Base-by-base conservation (phyloP, 139 green algal species). In the Micromonas commoda region DNA sequence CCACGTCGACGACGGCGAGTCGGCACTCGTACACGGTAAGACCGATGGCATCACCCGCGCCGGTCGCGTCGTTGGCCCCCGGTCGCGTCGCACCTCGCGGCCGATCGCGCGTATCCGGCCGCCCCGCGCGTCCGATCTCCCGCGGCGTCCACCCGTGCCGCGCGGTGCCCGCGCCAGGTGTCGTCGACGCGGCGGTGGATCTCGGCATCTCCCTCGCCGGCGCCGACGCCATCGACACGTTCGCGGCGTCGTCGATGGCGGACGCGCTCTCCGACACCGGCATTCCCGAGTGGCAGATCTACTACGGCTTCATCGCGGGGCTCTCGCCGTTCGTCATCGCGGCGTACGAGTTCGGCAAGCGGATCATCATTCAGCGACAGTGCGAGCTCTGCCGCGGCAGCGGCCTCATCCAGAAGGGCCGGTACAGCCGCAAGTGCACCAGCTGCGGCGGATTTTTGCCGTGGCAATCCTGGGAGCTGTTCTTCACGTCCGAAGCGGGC, bases 321-420 rank as follows among this genome's bases (percentile, higher is more conserved):
- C 21, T 76, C 3, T 67, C 39, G 28, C 76, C 76, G 38, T 81
- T 81, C 64, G 65, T 67, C 31, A 76, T 75, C 38, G 76, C 76
- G n/a, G 51, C 63, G 63, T 75, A 69, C 65, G 76, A 81, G 76
- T 81, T 81, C 64, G 76, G 76, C 21, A 81, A 81, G 65, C 34
- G 76, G 1, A 76, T 81, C 16, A 0, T 81, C 2, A 80, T 81
- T 37, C 76, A 81, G 52, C 34, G 64, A 0, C 64, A 28, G 65
- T 81, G 76, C 76, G 76, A 73, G 35, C 33, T 53, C 2, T 81
- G 76, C 76, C 16, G 2, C 5, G 76, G 76, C 19, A 51, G 24
- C n/a, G 76, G 76, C 0, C 37, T 81, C 24, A 64, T 81, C 16
- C 23, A 69, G 28, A 67, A 29, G 4, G 64, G 64, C 2, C 16